These are phyloP conservation scores for Monosporascus sp. DNA, from an alignment of 2,329 filamentous ascomycete species.

Conservation along the genomic window DNA sequence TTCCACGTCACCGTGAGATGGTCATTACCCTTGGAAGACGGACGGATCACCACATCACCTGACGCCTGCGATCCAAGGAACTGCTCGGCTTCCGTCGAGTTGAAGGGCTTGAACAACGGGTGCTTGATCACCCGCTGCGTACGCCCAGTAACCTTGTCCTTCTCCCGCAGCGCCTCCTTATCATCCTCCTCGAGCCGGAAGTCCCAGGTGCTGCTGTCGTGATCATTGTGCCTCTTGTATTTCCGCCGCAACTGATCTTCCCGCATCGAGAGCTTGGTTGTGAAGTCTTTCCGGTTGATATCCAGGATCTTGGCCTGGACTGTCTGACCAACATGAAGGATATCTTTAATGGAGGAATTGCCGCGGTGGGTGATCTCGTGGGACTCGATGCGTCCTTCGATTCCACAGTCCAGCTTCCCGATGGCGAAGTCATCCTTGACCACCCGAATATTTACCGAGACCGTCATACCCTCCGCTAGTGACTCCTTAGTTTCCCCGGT, in stretches of 20 bases:
- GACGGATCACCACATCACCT: constrained; percentile 91
- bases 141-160: constrained; percentile 78
- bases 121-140: constrained; percentile 96
- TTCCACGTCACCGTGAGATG: constrained; percentile 98
- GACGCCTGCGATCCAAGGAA: constrained; percentile 80
- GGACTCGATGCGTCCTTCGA: constrained; percentile 82
- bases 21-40: constrained; percentile 91
- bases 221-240: constrained; percentile 64
- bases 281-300: constrained; percentile 81
- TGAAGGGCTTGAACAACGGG: constrained; percentile 91
- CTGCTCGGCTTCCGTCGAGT: constrained; percentile 86
- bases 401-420: constrained; percentile 87
- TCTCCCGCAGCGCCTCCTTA: constrained; percentile 77
- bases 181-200: constrained; percentile 75
- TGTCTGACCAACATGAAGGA: constrained; percentile 77
- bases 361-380: constrained; percentile 74
- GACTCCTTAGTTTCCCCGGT: constrained; percentile 88
- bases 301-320: constrained; percentile 83
- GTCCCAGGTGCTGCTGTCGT: constrained; percentile 81
- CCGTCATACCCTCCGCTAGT: constrained; percentile 83
- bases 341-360: constrained; percentile 59
- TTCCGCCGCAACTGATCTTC: constrained; percentile 75
- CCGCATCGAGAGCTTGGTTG: constrained; percentile 76
- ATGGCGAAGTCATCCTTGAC: constrained; percentile 92
- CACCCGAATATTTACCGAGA: constrained; percentile 81